Evolutionary conservation across 2,329 filamentous ascomycete species (phyloP), one percentile per base, ranked within the genome.

Genomic region (Teratosphaeria nubilosa): DNA sequence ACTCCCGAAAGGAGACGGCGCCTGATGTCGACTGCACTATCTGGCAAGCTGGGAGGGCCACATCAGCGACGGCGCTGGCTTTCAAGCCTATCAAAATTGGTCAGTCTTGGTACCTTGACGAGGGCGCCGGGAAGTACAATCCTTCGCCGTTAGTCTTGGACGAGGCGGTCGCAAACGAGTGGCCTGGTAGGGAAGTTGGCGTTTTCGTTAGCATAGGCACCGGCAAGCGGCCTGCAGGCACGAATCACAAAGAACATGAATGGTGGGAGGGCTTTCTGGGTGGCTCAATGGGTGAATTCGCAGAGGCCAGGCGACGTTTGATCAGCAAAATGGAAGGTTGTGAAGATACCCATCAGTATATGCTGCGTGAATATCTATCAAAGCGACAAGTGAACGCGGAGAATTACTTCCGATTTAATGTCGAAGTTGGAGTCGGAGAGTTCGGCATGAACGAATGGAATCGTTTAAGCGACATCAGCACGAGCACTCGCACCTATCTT

Each of bases 391-490:
- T 97, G 60, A 91, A 88, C 66, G 82, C 84, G 55, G 91, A 96
- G 59, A 90, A 95, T 71, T 99, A 99, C 76, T 95, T 91, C 72
- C 87, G 94, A 7, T 78, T 97, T n/a, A 99, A 99, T 64, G 94
- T 97, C 48, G 91, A 97, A 70, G 86, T 96, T 16, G 94, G 92
- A 1, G 91, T 97, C 2, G 91, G 92, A 56, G 94, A 97, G 70
- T 97, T 96, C 71, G 92, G 89, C 55, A 97, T 99, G 91, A 99
- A 97, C 30, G 94, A 97, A 72, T 99, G 94, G 94, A 84, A 90
- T 67, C 84, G 91, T 3, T 77, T 97, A n/a, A 87, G 89, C 27
- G 92, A 96, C 56, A 97, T 99, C 75, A 96, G 90, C 76, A 96
- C 90, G 14, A 87, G 87, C 69, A 99, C 94, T 0, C 83, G 89